Evolutionary conservation across 306 rosid genomes (phyloP), one percentile per base, ranked within the genome.

Genomic region (Crataegus laevigata): DNA sequence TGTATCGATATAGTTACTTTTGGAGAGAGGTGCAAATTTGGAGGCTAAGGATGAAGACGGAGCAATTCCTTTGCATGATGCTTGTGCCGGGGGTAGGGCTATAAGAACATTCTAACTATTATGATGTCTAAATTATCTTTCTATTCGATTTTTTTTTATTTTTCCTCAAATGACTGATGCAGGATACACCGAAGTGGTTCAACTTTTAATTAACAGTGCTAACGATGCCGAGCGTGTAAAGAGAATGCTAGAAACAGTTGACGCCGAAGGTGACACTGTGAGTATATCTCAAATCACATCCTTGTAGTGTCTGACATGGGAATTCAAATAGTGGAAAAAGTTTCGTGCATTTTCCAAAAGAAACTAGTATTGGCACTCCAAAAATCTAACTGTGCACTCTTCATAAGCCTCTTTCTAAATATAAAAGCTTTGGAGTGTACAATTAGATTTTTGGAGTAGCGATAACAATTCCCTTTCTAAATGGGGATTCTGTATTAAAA

Each of bases 221-320:
- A 85, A 67, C 45, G 73, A 73, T 25, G 21, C 84, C 4, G 96
- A 88, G 34, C 72, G 69, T 52, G 62, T 90, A 60, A 92, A 84
- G 73, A 86, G 91, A 81, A 90, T 94, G 97, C 86, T 94, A 36
- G 96, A 90, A 65, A 76, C 96, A 8, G 90, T 93, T 66, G 98
- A 90, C 80, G 85, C 90, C 3, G 98, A 92, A 85, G 99, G 99
- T 74, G 97, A 94, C 77, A 90, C 96, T 40, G 99, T 93, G 79
- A 93, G 96, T 85, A 50, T 76, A 78, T 61, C 30, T 30, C 57
- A 24, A 43, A 47, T 26, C 19, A 42, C 12, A 22, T 58, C 28
- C 52, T 50, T 18, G 79, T 43, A 40, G 69, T 63, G 54, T 69
- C 75, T 80, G 28, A 51, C 24, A 42, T 43, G 3, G 58, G 51